A percentile compares a stretch with the other conserved stretches of the same genome.
Evolutionary conservation across 139 green algal species (phyloP).

Genomic region (Haematococcus sp.): DNA sequence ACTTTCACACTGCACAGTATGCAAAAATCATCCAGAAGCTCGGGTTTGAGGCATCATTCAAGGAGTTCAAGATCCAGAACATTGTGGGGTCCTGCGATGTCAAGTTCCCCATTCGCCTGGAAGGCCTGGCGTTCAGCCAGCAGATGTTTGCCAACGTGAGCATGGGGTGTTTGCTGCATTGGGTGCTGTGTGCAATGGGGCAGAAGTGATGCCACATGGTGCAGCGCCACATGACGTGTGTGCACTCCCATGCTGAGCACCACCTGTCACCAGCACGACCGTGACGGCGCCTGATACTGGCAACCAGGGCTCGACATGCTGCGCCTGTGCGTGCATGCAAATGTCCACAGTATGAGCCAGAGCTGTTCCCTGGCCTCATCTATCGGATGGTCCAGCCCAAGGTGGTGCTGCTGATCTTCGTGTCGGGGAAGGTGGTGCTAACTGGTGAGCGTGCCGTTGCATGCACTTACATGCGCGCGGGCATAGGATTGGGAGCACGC

Average conservation of each 20-base stretch:
- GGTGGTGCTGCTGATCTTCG: constrained; percentile 99
- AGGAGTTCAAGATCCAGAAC: constrained; percentile 99
- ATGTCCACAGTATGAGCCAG: constrained; percentile 89
- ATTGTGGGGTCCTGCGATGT: constrained; percentile 98
- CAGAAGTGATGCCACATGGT: not conserved
- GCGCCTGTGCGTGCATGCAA: not conserved
- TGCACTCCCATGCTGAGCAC: too few species aligned
- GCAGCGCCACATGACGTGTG: not conserved
- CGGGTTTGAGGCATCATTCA: constrained; percentile 63
- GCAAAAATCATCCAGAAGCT: constrained; percentile 94
- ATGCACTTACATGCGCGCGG: too few species aligned
- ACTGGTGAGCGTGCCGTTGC: constrained; percentile 32
- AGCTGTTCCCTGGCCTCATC: constrained; percentile 99
- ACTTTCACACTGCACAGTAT: constrained; percentile 65
- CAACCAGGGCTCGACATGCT: not conserved
- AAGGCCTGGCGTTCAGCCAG: constrained; percentile 87
- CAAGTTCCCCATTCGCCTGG: constrained; percentile 95
- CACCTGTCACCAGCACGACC: too few species aligned
- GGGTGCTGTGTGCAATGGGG: not conserved
- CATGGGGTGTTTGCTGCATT: not conserved
- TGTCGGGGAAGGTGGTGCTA: constrained; percentile 91
- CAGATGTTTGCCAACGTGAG: constrained; percentile 77
- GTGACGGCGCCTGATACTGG: too few species aligned
- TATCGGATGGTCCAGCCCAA: constrained; percentile 97
- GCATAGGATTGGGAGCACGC: too few species aligned